A percentile compares a stretch with the other conserved stretches of the same genome.
Evolutionary conservation across 108 stramenopile species (phyloP).

Genomic region (Skeletonema potamos): DNA sequence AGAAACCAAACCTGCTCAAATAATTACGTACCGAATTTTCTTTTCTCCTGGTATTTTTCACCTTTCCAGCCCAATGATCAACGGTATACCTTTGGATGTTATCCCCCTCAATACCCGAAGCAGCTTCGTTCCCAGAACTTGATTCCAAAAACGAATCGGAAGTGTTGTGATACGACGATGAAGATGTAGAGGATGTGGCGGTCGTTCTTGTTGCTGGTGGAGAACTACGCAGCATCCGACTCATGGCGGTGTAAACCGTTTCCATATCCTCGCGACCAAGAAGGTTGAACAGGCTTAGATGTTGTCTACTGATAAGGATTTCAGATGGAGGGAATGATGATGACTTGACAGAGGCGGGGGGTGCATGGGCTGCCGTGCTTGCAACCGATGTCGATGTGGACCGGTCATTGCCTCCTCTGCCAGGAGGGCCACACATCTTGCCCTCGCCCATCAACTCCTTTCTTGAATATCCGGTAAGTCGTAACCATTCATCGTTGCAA

Average conservation of each 20-base stretch:
- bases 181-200: conserved; percentile 4
- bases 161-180: not conserved
- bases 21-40: conserved; percentile 39
- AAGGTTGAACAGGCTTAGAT: conserved; percentile 78
- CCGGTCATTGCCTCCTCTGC: not conserved
- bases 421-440: no score
- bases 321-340: conserved; percentile 10
- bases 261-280: conserved; percentile 80
- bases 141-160: conserved; percentile 23
- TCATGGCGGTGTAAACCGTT: conserved; percentile 73
- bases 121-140: conserved; percentile 3
- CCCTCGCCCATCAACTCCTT: conserved; percentile 50
- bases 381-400: conserved; percentile 11
- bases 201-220: conserved; percentile 16
- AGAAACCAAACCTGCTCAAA: not conserved
- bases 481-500: conserved; percentile 73
- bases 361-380: not conserved
- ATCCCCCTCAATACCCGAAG: not conserved
- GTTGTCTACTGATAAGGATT: conserved; percentile 23
- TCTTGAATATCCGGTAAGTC: conserved; percentile 50
- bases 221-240: conserved; percentile 56
- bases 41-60: conserved; percentile 50
- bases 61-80: conserved; percentile 66
- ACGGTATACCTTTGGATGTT: conserved; percentile 8
- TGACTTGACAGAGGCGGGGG: not conserved